phyloP scores from a whole-genome alignment of 1,284 basidiomycete genomes.

The Cerrena zonata region DNA sequence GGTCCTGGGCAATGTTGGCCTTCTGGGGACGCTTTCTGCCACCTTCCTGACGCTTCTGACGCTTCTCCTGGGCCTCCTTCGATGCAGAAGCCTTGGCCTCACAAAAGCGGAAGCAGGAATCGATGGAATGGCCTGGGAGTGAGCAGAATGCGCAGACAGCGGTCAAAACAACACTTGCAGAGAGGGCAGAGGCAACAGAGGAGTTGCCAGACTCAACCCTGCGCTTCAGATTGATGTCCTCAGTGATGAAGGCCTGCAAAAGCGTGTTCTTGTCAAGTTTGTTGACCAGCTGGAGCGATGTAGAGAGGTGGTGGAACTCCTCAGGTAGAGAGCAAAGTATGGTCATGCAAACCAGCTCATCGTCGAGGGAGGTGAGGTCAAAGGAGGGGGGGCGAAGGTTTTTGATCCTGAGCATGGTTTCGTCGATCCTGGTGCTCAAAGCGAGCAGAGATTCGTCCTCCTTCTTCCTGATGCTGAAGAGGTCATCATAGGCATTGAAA shows the following conservation, averaged over 20 bases:
- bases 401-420: slow-evolving; percentile 21
- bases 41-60: neutral
- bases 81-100: neutral
- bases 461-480: slow-evolving; percentile 26
- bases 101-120: neutral
- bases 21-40: neutral
- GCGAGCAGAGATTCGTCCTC: slow-evolving; percentile 24
- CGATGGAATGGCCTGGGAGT: neutral
- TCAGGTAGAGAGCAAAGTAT: slow-evolving; percentile 12
- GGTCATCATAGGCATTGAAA: slow-evolving; percentile 28
- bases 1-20: neutral
- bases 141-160: neutral
- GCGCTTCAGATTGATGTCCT: slow-evolving; percentile 14
- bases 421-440: slow-evolving; percentile 23
- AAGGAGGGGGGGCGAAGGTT: slow-evolving; percentile 20
- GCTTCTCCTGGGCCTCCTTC: neutral
- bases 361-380: slow-evolving; percentile 21
- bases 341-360: slow-evolving; percentile 18
- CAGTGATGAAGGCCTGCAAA: slow-evolving; percentile 20
- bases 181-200: neutral
- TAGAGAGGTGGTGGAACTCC: slow-evolving; percentile 17
- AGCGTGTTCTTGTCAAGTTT: slow-evolving; percentile 19
- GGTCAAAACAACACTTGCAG: neutral
- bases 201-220: neutral
- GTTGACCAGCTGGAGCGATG: slow-evolving; percentile 19